A percentile compares a stretch with the other conserved stretches of the same genome.
Conservation (phyloP, 345 rosid genomes). For the Eucalyptus virginea region DNA sequence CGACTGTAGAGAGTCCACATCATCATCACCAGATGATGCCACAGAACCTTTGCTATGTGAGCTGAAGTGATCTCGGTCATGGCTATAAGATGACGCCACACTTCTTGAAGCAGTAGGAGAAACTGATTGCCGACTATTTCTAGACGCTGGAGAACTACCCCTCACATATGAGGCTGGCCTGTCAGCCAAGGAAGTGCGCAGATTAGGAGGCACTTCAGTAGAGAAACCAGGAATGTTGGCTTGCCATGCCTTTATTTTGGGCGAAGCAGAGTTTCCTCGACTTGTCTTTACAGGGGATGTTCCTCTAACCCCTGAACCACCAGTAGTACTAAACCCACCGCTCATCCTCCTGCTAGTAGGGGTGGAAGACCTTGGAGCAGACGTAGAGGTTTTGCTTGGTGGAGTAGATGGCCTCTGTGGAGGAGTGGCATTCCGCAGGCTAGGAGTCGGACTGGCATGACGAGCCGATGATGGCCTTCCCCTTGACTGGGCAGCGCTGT, state of each 20-base stretch:
- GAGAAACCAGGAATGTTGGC: conserved; percentile 91
- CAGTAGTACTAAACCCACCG: conserved; percentile 31
- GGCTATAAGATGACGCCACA: conserved; percentile 77
- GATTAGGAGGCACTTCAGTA: conserved; percentile 96
- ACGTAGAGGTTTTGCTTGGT: conserved; percentile 46
- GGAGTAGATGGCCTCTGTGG: conserved; percentile 71
- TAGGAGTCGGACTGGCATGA: conserved; percentile 55
- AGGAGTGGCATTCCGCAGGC: conserved; percentile 42
- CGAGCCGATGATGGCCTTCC: conserved; percentile 83
- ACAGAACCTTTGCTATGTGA: conserved; percentile 81
- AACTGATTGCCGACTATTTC: conserved; percentile 82
- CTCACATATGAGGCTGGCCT: conserved; percentile 90
- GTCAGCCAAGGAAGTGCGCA: conserved; percentile 88
- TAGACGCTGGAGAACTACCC: conserved; percentile 97
- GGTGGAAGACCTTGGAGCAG: conserved; percentile 61
- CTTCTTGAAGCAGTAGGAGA: conserved; percentile 95
- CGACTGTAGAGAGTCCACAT: conserved; percentile 60
- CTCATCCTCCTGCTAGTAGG: conserved; percentile 73
- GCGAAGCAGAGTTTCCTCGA: conserved; percentile 85
- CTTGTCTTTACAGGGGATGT: conserved; percentile 60
- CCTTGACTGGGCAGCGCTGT: conserved; percentile 51
- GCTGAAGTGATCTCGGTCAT: conserved; percentile 77
- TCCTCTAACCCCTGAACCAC: conserved; percentile 52
- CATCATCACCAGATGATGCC: conserved; percentile 94
- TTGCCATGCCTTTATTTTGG: conserved; percentile 89